A percentile compares a stretch with the other conserved stretches of the same genome.
Conservation (phyloP, 78 protist species). For the Neovahlkampfia damariscottae region DNA sequence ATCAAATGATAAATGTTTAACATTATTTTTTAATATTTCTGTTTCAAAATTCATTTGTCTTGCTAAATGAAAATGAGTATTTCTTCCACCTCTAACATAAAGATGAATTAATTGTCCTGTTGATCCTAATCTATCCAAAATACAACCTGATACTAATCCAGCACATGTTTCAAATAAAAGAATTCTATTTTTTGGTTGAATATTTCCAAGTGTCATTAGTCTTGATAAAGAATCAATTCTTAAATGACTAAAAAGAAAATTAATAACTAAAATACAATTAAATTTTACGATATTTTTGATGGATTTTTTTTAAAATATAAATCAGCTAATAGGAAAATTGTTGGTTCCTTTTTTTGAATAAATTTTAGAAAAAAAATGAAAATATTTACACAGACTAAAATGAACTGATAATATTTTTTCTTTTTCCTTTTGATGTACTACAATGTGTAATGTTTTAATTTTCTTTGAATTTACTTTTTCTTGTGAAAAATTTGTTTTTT, state of each 20-base stretch:
- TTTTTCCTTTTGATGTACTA: slow-evolving; percentile 1
- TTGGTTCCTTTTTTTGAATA: not conserved
- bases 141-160: slow-evolving; percentile 4
- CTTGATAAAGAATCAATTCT: slow-evolving; percentile 12
- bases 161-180: not conserved
- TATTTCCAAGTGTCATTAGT: slow-evolving; percentile 1
- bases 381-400: not conserved
- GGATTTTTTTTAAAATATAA: not conserved
- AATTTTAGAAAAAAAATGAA: not conserved
- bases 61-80: not conserved
- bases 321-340: not conserved
- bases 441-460: no score
- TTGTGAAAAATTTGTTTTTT: slow-evolving; percentile 25
- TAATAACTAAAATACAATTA: no score
- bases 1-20: not conserved
- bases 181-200: not conserved
- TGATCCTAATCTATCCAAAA: not conserved
- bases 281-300: not conserved
- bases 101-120: not conserved
- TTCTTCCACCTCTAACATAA: not conserved
- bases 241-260: no score
- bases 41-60: not conserved
- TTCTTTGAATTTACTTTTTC: slow-evolving; percentile 32
- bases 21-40: not conserved
- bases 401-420: not conserved